These are phyloP conservation scores for Amaranthus tricolor DNA, from an alignment of 179 eudicot genomes.

Conservation along the genomic window DNA sequence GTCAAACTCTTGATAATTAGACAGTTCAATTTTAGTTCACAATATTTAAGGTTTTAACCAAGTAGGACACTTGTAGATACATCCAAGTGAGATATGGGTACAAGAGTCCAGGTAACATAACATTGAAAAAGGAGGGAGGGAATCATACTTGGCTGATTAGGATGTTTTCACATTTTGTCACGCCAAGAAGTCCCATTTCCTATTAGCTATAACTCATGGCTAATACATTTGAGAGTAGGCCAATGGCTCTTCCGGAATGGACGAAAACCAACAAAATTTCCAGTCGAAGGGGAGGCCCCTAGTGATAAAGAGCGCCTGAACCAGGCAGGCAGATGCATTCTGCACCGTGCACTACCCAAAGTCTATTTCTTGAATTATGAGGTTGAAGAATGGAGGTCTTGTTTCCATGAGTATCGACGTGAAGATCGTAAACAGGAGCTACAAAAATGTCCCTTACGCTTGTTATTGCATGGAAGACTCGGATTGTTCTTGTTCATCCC, in stretches of 20 bases:
- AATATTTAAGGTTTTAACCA: too few species aligned
- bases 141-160: conserved; percentile 13
- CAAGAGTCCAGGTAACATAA: too few species aligned
- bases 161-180: conserved; percentile 12
- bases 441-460: conserved; percentile 14
- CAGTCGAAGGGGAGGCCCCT: neutral
- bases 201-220: conserved; percentile 7
- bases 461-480: conserved; percentile 38
- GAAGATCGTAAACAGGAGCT: conserved; percentile 4
- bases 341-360: conserved; percentile 14
- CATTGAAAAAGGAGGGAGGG: neutral
- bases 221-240: conserved; percentile 15
- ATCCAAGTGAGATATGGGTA: too few species aligned
- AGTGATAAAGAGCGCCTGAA: conserved; percentile 16
- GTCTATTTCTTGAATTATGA: neutral
- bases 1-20: too few species aligned
- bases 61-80: too few species aligned
- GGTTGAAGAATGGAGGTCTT: neutral
- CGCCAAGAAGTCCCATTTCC: conserved; percentile 21
- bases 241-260: conserved; percentile 12
- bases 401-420: neutral
- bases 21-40: too few species aligned
- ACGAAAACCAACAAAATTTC: neutral
- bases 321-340: conserved; percentile 12
- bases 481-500: conserved; percentile 55